Conservation (phyloP, 1,284 basidiomycete genomes). For the Fomitopsis palustris region DNA sequence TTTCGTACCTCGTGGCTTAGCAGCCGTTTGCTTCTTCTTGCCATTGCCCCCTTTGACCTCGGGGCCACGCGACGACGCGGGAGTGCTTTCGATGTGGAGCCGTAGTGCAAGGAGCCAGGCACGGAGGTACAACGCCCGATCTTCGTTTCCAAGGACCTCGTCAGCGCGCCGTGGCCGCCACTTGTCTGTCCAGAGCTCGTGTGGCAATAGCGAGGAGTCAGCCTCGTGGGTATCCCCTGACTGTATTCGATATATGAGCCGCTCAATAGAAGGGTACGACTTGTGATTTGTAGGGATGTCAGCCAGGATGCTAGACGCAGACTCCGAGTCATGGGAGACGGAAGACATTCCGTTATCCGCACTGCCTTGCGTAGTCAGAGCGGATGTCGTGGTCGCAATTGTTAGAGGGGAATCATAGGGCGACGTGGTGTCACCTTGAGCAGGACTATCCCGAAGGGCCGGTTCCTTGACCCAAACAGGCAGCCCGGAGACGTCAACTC, state of each 20-base stretch:
- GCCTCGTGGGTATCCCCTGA: slow-evolving; percentile 5
- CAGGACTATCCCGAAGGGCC: not conserved
- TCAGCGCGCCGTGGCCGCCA: slow-evolving; percentile 74
- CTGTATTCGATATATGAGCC: slow-evolving; percentile 28
- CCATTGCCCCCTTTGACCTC: slow-evolving; percentile 11
- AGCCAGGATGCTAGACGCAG: slow-evolving; percentile 13
- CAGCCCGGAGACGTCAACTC: not conserved
- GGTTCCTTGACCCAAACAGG: not conserved
- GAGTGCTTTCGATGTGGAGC: slow-evolving; percentile 46
- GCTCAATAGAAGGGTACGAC: slow-evolving; percentile 52
- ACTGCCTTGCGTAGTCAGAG: not conserved
- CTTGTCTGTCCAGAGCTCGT: slow-evolving; percentile 71
- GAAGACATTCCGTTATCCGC: not conserved
- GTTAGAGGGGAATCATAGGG: not conserved
- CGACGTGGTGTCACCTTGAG: not conserved
- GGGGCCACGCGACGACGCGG: slow-evolving; percentile 2
- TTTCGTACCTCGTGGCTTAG: slow-evolving; percentile 36
- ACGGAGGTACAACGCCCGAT: slow-evolving; percentile 69
- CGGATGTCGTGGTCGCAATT: not conserved
- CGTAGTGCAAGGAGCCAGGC: slow-evolving; percentile 79
- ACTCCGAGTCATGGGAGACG: not conserved
- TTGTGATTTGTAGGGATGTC: slow-evolving; percentile 14
- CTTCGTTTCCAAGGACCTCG: slow-evolving; percentile 82
- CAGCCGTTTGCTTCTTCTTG: slow-evolving; percentile 13
- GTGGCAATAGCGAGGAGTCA: slow-evolving; percentile 9